Evolutionary conservation across 2,329 filamentous ascomycete genomes (phyloP).

Genomic region (Ustulina deusta): DNA sequence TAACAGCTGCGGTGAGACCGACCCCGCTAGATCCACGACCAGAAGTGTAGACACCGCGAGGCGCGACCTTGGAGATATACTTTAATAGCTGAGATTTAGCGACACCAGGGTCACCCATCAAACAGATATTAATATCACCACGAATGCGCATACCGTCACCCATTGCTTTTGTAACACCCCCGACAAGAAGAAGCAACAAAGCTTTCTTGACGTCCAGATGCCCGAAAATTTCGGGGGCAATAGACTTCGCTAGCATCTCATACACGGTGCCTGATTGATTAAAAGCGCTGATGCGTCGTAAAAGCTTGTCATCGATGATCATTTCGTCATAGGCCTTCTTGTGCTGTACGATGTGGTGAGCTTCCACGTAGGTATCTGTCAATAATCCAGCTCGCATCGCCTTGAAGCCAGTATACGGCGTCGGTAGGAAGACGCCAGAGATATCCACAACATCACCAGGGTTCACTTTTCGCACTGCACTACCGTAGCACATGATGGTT

Average conservation of each 20-base stretch:
- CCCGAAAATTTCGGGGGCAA: conserved; percentile 96
- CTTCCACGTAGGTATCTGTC: conserved; percentile 96
- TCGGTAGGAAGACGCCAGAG: conserved; percentile 94
- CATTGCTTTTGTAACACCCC: conserved; percentile 96
- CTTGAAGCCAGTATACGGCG: conserved; percentile 98
- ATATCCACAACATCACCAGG: conserved; percentile 95
- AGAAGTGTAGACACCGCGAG: conserved; percentile 87
- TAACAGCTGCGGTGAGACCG: conserved; percentile 84
- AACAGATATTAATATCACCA: conserved; percentile 97
- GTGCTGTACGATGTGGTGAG: conserved; percentile 92
- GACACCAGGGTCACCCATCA: conserved; percentile 99
- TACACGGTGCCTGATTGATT: conserved; percentile 91
- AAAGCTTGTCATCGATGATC: conserved; percentile 81
- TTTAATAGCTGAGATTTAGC: conserved; percentile 98
- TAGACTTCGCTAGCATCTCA: conserved; percentile 93
- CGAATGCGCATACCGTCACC: conserved; percentile 98
- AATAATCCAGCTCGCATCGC: conserved; percentile 96
- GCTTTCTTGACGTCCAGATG: conserved; percentile 99
- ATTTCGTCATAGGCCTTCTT: conserved; percentile 98
- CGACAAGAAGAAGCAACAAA: conserved; percentile 92
- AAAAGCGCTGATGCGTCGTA: conserved; percentile 87
- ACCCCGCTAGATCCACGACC: conserved; percentile 85
- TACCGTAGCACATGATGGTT: conserved; percentile 90
- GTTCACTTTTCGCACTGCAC: conserved; percentile 85
- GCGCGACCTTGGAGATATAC: conserved; percentile 98